These are phyloP conservation scores for Boletus sp. DNA, from an alignment of 768 basidiomycete genomes.

Conservation along the genomic window DNA sequence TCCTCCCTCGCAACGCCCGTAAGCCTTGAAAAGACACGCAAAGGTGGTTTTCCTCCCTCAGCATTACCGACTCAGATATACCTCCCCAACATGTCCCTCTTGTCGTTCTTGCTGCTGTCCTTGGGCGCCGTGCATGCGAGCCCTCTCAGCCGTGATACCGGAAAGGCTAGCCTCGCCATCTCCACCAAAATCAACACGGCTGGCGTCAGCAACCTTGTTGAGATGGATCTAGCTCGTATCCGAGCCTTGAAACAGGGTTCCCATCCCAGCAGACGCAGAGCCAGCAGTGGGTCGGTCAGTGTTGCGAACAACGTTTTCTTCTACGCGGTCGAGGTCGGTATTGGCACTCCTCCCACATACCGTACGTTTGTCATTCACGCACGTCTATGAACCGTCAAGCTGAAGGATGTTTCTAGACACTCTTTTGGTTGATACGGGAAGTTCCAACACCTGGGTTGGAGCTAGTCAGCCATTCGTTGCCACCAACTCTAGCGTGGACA, in stretches of 20 bases:
- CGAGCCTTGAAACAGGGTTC: conserved; percentile 1
- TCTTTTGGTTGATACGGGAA: conserved; percentile 31
- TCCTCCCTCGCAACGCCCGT: background rate
- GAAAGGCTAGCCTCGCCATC: conserved; percentile 16
- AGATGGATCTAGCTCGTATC: conserved; percentile 17
- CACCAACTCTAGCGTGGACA: conserved; percentile 16
- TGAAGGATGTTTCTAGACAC: conserved; percentile 15
- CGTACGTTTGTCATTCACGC: conserved; percentile 14
- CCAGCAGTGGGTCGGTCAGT: background rate
- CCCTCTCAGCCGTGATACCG: conserved; percentile 5
- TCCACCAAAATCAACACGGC: conserved; percentile 7
- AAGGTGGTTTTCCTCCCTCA: background rate
- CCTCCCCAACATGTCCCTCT: background rate
- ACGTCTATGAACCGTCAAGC: background rate
- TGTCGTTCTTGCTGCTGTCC: conserved; percentile 8
- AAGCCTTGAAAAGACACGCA: background rate
- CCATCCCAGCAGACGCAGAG: background rate
- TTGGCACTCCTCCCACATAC: conserved; percentile 23
- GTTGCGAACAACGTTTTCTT: conserved; percentile 21
- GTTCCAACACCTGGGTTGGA: conserved; percentile 33
- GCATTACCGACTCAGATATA: no score
- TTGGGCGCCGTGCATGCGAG: conserved; percentile 6
- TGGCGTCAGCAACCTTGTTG: conserved; percentile 12
- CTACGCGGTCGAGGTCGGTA: conserved; percentile 29
- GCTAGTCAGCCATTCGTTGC: conserved; percentile 14